phyloP scores from a whole-genome alignment of 1,284 basidiomycete species.

The Phaffia rhodozyma region DNA sequence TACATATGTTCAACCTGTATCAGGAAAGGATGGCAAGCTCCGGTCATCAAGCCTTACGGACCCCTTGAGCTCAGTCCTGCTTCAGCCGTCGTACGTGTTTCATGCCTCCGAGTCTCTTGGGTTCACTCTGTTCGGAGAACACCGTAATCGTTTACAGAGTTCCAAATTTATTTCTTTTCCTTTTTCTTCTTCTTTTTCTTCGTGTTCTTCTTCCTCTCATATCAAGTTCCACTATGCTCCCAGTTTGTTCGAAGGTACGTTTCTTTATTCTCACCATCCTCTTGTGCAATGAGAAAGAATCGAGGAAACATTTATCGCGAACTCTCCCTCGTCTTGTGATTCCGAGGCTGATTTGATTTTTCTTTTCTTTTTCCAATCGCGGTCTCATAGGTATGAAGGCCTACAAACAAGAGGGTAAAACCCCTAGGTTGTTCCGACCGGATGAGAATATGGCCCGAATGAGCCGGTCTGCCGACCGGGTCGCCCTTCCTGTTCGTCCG shows the following conservation, averaged over 20 bases:
- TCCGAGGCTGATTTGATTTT: background rate
- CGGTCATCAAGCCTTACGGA: constrained; percentile 64
- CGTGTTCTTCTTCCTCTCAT: constrained; percentile 21
- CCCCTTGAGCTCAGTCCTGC: constrained; percentile 61
- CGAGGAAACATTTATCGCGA: background rate
- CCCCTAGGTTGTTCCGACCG: constrained; percentile 59
- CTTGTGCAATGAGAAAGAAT: background rate
- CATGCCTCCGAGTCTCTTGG: background rate
- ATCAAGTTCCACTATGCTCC: constrained; percentile 49
- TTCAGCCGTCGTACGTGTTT: constrained; percentile 43
- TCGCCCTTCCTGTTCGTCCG: constrained; percentile 50
- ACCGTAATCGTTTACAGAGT: background rate
- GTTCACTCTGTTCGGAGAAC: background rate
- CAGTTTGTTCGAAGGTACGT: constrained; percentile 61
- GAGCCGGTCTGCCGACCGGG: constrained; percentile 46
- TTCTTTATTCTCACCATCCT: background rate
- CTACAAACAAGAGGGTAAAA: constrained; percentile 53
- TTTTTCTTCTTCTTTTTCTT: constrained; percentile 13
- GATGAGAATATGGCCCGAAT: constrained; percentile 69
- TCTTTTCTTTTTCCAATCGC: constrained; percentile 13
- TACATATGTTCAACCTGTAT: too few relatives aligned
- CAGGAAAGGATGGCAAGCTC: constrained; percentile 57
- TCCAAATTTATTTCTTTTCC: constrained; percentile 12
- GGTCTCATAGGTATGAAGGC: constrained; percentile 63
- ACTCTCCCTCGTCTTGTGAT: background rate